These are phyloP conservation scores for Lachnellula arida DNA, from an alignment of 2,329 filamentous ascomycete genomes.

Conservation along the genomic window DNA sequence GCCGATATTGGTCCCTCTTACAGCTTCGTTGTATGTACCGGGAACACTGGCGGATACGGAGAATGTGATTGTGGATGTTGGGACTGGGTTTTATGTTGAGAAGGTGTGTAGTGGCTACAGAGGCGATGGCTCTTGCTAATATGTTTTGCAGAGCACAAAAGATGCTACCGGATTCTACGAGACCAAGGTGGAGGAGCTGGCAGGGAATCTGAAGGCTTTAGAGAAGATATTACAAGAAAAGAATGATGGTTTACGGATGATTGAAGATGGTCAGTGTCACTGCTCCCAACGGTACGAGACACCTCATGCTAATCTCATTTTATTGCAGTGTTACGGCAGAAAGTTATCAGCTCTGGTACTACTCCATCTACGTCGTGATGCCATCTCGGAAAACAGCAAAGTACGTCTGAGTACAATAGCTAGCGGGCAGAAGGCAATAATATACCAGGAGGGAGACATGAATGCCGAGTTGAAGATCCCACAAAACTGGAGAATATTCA, in stretches of 20 bases:
- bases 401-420: not conserved
- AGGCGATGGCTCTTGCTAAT: slow-evolving; percentile 4
- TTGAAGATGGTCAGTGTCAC: slow-evolving; percentile 71
- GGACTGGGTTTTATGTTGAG: slow-evolving; percentile 91
- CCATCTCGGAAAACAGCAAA: not conserved
- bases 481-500: not conserved
- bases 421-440: slow-evolving; percentile 4
- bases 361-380: slow-evolving; percentile 30
- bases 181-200: slow-evolving; percentile 61
- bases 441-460: not conserved
- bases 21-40: slow-evolving; percentile 89
- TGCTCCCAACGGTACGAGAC: not conserved
- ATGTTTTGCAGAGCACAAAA: slow-evolving; percentile 40
- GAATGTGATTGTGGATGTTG: slow-evolving; percentile 83
- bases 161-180: slow-evolving; percentile 65
- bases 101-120: slow-evolving; percentile 52
- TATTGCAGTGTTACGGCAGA: slow-evolving; percentile 45
- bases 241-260: slow-evolving; percentile 74
- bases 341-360: slow-evolving; percentile 43
- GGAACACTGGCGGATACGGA: slow-evolving; percentile 71
- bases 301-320: slow-evolving; percentile 9
- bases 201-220: slow-evolving; percentile 59
- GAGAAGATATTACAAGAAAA: slow-evolving; percentile 70
- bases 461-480: not conserved
- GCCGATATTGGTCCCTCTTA: slow-evolving; percentile 83